These are phyloP conservation scores for Entamoeba histolytica DNA, from an alignment of 208 protist species.

Conservation along the genomic window DNA sequence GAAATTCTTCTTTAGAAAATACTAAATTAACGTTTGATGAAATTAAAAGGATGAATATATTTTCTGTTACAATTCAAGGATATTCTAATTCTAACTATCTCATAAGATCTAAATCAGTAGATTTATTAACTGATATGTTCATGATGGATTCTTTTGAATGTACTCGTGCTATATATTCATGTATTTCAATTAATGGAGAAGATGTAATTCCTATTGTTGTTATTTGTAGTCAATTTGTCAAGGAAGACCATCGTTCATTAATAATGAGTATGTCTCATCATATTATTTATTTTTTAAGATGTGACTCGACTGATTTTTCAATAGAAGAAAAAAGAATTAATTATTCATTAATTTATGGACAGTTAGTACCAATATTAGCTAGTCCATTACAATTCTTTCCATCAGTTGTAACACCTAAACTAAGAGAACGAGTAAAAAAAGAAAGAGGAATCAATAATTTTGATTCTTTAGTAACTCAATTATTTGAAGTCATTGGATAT, in stretches of 20 bases:
- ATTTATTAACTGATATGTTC: neutral
- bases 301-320: neutral
- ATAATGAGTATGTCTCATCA: neutral
- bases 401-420: neutral
- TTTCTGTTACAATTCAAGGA: neutral
- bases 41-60: neutral
- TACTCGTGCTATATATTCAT: neutral
- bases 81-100: neutral
- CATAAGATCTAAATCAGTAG: neutral
- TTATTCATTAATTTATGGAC: neutral
- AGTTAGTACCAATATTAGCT: neutral
- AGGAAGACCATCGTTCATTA: neutral
- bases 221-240: neutral
- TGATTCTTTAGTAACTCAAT: neutral
- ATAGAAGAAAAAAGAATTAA: neutral
- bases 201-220: neutral
- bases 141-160: neutral
- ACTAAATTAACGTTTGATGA: too few relatives aligned
- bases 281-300: neutral
- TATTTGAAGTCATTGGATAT: neutral
- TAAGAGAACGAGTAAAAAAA: neutral
- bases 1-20: too few relatives aligned
- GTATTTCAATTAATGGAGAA: neutral
- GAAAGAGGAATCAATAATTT: neutral
- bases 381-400: neutral